phyloP scores from a whole-genome alignment of 2,329 filamentous ascomycete species.

The Xylariaceae sp. region DNA sequence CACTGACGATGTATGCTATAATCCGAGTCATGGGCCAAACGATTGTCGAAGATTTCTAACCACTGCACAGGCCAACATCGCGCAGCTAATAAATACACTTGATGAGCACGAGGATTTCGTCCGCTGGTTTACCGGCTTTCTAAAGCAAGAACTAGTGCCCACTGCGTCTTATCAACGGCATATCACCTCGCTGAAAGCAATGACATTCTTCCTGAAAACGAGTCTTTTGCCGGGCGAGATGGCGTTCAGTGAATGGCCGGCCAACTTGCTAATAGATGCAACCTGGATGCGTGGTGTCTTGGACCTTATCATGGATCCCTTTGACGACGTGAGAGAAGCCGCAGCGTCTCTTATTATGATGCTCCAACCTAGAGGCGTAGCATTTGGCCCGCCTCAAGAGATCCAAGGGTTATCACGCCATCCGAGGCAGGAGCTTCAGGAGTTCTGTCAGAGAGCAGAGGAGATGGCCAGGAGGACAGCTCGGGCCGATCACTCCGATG shows the following conservation, averaged over 20 bases:
- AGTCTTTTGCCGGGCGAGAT: constrained; percentile 20
- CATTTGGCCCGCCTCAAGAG: constrained; percentile 7
- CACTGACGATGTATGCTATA: too few species aligned
- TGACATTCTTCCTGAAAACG: constrained; percentile 59
- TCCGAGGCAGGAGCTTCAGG: constrained; percentile 29
- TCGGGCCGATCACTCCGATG: constrained; percentile 86
- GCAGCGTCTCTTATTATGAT: constrained; percentile 45
- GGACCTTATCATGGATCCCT: constrained; percentile 80
- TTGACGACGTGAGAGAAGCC: constrained; percentile 75
- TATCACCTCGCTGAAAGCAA: constrained; percentile 67
- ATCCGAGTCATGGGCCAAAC: too few species aligned
- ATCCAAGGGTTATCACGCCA: constrained; percentile 7
- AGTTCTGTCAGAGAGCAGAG: constrained; percentile 47
- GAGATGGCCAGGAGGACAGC: constrained; percentile 60
- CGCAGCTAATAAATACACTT: constrained; percentile 29
- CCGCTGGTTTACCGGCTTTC: constrained; percentile 65
- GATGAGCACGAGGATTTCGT: constrained; percentile 56
- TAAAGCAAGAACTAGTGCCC: constrained; percentile 66
- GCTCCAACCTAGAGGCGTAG: constrained; percentile 33
- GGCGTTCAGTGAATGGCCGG: constrained; percentile 33
- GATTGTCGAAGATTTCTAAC: too few species aligned
- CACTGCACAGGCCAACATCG: constrained; percentile 2
- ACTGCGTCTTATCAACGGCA: constrained; percentile 88
- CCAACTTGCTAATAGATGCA: constrained; percentile 32
- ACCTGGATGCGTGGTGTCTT: constrained; percentile 58